phyloP scores from a whole-genome alignment of 306 rosid genomes.

The Rubus idaeus region DNA sequence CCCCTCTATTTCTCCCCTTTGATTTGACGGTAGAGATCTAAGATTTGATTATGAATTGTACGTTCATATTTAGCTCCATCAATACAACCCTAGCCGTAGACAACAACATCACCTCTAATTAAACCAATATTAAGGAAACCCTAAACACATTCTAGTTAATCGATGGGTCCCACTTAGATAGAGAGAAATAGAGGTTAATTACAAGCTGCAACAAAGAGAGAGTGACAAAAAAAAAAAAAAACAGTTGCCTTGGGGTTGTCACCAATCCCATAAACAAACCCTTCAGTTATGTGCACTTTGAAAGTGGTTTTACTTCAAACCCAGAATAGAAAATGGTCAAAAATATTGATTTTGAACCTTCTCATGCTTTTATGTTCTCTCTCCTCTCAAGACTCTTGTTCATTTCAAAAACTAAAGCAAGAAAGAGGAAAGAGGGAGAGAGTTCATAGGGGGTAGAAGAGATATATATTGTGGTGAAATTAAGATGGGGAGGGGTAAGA shows the following conservation, averaged over 20 bases:
- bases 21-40: slow-evolving; percentile 66
- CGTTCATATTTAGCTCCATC: slow-evolving; percentile 13
- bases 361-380: slow-evolving; percentile 2
- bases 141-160: slow-evolving; percentile 21
- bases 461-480: neutral
- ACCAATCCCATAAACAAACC: slow-evolving; percentile 54
- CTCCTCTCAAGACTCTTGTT: slow-evolving; percentile 1
- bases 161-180: slow-evolving; percentile 8
- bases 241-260: slow-evolving; percentile 61
- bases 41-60: slow-evolving; percentile 1
- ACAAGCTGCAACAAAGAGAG: slow-evolving; percentile 28
- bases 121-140: slow-evolving; percentile 22
- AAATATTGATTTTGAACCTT: slow-evolving; percentile 2
- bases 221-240: neutral
- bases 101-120: slow-evolving; percentile 12
- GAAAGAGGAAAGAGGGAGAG: neutral
- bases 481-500: slow-evolving; percentile 92
- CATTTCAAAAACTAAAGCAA: neutral
- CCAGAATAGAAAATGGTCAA: neutral
- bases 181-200: slow-evolving; percentile 26
- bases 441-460: neutral
- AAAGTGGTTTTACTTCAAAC: neutral
- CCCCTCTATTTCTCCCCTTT: too few species aligned
- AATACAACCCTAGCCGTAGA: slow-evolving; percentile 17
- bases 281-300: slow-evolving; percentile 6